Percentiles rank a stretch among this genome's conserved stretches.
phyloP scores from a whole-genome alignment of 2,329 filamentous ascomycete genomes.

The Fusarium sarcochroum region DNA sequence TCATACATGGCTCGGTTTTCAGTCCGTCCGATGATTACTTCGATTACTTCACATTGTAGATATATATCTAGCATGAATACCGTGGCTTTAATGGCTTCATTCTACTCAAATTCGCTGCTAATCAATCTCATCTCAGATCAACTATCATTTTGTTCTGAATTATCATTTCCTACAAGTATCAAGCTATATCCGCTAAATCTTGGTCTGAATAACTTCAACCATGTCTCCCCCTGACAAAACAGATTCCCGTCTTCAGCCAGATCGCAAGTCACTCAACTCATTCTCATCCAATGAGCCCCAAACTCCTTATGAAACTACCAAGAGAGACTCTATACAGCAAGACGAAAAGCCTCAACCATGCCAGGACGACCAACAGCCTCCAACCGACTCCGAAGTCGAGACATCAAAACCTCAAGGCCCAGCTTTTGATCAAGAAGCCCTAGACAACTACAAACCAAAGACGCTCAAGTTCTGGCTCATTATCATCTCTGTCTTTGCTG shows the following conservation, averaged over 20 bases:
- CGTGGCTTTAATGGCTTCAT: constrained; percentile 17
- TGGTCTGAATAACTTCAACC: background rate
- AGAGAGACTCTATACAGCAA: background rate
- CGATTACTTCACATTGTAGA: constrained; percentile 20
- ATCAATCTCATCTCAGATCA: background rate
- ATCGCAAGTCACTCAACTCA: constrained; percentile 38
- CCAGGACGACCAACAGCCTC: constrained; percentile 7
- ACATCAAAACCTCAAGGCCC: constrained; percentile 22
- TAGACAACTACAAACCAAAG: constrained; percentile 65
- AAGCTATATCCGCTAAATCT: background rate
- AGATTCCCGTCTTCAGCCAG: constrained; percentile 7
- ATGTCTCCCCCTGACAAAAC: constrained; percentile 28
- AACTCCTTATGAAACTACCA: background rate
- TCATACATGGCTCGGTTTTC: constrained; percentile 20
- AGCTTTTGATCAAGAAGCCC: constrained; percentile 47
- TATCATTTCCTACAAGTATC: background rate
- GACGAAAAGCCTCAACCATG: background rate
- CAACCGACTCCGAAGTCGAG: constrained; percentile 38
- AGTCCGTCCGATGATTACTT: constrained; percentile 26
- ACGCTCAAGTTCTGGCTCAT: constrained; percentile 70
- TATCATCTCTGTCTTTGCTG: constrained; percentile 66
- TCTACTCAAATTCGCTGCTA: background rate
- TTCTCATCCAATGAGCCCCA: constrained; percentile 39
- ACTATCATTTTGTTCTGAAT: background rate
- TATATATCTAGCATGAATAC: constrained; percentile 33